phyloP scores from a whole-genome alignment of 345 rosid genomes.

The Tarenaya hassleriana region DNA sequence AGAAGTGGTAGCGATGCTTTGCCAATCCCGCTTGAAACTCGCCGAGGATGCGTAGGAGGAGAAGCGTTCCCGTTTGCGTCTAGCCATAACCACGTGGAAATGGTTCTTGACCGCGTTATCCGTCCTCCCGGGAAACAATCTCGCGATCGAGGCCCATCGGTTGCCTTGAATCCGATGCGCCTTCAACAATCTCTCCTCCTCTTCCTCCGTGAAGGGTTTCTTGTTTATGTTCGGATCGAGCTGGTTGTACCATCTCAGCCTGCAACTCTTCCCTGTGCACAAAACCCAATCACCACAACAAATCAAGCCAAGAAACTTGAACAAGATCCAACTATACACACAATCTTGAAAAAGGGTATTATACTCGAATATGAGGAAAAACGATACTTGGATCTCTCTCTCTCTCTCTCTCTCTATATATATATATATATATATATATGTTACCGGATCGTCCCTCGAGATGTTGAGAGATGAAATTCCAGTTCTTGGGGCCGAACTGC shows the following conservation, averaged over 20 bases:
- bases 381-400: not conserved
- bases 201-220: constrained; percentile 56
- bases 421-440: not conserved
- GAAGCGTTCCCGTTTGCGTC: constrained; percentile 42
- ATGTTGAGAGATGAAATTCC: constrained; percentile 59
- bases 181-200: constrained; percentile 49
- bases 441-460: constrained; percentile 57
- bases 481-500: constrained; percentile 53
- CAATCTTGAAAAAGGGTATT: not conserved
- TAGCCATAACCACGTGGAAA: constrained; percentile 64
- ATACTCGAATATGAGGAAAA: not conserved
- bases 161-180: constrained; percentile 61
- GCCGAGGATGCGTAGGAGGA: constrained; percentile 18
- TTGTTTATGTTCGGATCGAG: constrained; percentile 61
- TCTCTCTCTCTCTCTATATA: too few relatives aligned
- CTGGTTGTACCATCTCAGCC: constrained; percentile 75
- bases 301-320: not conserved
- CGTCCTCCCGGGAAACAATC: constrained; percentile 56
- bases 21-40: constrained; percentile 21
- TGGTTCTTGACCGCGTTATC: constrained; percentile 75
- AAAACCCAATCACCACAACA: too few relatives aligned
- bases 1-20: not conserved
- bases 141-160: constrained; percentile 53
- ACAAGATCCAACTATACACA: not conserved
- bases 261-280: constrained; percentile 54